Conservation (phyloP, 352 stramenopile species). For the Phytophthora colocasiae region DNA sequence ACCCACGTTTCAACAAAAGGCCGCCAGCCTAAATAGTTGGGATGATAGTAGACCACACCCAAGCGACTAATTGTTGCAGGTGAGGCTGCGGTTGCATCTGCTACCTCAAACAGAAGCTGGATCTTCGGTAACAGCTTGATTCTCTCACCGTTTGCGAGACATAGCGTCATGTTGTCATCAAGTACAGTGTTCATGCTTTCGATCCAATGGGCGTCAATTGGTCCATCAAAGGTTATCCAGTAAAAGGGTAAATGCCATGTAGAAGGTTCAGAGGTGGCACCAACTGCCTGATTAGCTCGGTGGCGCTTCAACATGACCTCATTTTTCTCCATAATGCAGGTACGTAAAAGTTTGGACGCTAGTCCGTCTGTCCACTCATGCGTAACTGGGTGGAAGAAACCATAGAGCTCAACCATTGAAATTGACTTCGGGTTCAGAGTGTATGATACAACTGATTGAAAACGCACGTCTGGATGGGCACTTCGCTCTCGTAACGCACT, state of each 20-base stretch:
- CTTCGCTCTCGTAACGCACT: constrained; percentile 55
- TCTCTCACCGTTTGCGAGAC: constrained; percentile 88
- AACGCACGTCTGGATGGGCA: constrained; percentile 55
- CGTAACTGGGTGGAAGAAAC: constrained; percentile 85
- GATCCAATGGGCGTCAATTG: constrained; percentile 87
- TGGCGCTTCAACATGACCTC: constrained; percentile 48
- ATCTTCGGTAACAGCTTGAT: constrained; percentile 89
- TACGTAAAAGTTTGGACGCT: constrained; percentile 71
- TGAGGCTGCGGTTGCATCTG: constrained; percentile 90
- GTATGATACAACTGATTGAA: constrained; percentile 65
- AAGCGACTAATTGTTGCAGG: constrained; percentile 93
- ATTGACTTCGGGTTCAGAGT: constrained; percentile 87
- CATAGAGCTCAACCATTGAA: constrained; percentile 83
- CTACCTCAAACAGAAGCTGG: constrained; percentile 94
- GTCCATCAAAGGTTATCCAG: constrained; percentile 88
- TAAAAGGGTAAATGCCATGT: constrained; percentile 52
- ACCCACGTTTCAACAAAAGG: constrained; percentile 72
- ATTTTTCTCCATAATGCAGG: constrained; percentile 78
- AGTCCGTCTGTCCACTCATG: constrained; percentile 88
- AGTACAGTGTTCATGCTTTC: constrained; percentile 91
- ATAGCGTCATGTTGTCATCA: constrained; percentile 93
- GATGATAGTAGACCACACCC: constrained; percentile 92
- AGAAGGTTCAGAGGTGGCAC: constrained; percentile 28
- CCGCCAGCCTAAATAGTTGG: constrained; percentile 65
- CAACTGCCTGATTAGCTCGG: constrained; percentile 24